A percentile compares a stretch with the other conserved stretches of the same genome.
These are phyloP conservation scores for Sapria himalayana DNA, from an alignment of 345 rosid species.

Conservation along the genomic window DNA sequence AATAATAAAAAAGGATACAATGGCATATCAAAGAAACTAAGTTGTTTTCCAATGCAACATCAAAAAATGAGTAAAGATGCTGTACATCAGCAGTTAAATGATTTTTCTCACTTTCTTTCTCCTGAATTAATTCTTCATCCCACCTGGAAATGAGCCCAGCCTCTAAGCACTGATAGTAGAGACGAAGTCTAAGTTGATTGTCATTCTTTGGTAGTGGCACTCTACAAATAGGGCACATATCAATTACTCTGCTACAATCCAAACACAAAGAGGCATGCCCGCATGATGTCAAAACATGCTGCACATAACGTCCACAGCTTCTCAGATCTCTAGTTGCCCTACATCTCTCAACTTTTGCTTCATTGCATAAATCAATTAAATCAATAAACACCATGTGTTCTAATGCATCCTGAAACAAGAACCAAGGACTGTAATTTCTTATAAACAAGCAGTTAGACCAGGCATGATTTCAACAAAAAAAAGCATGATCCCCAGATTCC, in stretches of 20 bases:
- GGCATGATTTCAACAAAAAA: too few relatives aligned
- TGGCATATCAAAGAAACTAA: slow-evolving; percentile 68
- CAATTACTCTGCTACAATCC: slow-evolving; percentile 69
- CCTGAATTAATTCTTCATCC: slow-evolving; percentile 36
- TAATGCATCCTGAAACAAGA: slow-evolving; percentile 55
- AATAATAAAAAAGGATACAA: slow-evolving; percentile 43
- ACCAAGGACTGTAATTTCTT: background rate
- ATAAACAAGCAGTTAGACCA: too few relatives aligned
- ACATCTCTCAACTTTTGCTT: slow-evolving; percentile 73
- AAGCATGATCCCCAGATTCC: too few relatives aligned
- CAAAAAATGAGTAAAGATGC: slow-evolving; percentile 76
- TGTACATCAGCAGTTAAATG: slow-evolving; percentile 48
- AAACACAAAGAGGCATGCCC: slow-evolving; percentile 83
- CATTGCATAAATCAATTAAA: slow-evolving; percentile 51
- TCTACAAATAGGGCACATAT: slow-evolving; percentile 81
- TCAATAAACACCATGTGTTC: slow-evolving; percentile 58
- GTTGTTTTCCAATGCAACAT: slow-evolving; percentile 74
- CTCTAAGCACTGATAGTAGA: slow-evolving; percentile 58
- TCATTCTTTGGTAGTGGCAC: slow-evolving; percentile 22
- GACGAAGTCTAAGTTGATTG: slow-evolving; percentile 34
- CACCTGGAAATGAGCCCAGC: slow-evolving; percentile 54
- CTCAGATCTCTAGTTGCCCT: slow-evolving; percentile 89
- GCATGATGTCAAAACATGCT: slow-evolving; percentile 43
- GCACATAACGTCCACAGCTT: slow-evolving; percentile 66
- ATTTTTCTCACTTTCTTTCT: slow-evolving; percentile 33